phyloP scores from a whole-genome alignment of 2,329 filamentous ascomycete species.

The Orbilia brochopaga region DNA sequence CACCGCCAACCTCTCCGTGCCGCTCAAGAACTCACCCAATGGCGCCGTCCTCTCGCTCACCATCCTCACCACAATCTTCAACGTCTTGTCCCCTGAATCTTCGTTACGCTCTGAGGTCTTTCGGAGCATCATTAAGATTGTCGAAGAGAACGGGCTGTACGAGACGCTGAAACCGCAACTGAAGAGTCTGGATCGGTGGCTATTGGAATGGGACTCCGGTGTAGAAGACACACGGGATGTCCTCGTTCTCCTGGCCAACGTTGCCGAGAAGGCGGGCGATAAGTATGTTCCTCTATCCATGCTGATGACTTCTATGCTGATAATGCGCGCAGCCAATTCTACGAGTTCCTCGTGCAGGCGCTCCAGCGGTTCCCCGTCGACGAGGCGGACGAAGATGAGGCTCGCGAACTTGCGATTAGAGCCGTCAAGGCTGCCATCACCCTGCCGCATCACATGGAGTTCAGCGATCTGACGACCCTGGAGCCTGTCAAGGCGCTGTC shows the following conservation, averaged over 20 bases:
- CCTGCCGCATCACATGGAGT: constrained; percentile 72
- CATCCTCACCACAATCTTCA: constrained; percentile 94
- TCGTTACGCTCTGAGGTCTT: constrained; percentile 89
- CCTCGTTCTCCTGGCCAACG: constrained; percentile 80
- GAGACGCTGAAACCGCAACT: constrained; percentile 84
- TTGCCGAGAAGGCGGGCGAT: constrained; percentile 78
- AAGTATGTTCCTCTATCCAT: constrained; percentile 70
- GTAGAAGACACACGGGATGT: constrained; percentile 83
- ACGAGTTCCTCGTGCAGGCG: constrained; percentile 75
- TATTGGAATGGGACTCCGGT: constrained; percentile 80
- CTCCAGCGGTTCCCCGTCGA: constrained; percentile 74
- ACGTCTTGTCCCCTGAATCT: constrained; percentile 78
- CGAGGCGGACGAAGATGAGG: constrained; percentile 64
- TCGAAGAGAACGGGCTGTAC: constrained; percentile 76
- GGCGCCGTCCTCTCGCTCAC: constrained; percentile 85
- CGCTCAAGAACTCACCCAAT: constrained; percentile 85
- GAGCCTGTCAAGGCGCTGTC: constrained; percentile 84
- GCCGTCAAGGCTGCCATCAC: constrained; percentile 72
- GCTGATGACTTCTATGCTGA: constrained; percentile 58
- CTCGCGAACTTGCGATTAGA: constrained; percentile 67
- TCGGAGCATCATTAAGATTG: constrained; percentile 81
- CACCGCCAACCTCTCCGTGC: constrained; percentile 86
- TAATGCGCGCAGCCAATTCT: constrained; percentile 58
- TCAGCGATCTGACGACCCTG: constrained; percentile 72
- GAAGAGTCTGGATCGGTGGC: constrained; percentile 80